Conservation (phyloP, 495 filamentous ascomycete genomes). For the Sporormia fimetaria region DNA sequence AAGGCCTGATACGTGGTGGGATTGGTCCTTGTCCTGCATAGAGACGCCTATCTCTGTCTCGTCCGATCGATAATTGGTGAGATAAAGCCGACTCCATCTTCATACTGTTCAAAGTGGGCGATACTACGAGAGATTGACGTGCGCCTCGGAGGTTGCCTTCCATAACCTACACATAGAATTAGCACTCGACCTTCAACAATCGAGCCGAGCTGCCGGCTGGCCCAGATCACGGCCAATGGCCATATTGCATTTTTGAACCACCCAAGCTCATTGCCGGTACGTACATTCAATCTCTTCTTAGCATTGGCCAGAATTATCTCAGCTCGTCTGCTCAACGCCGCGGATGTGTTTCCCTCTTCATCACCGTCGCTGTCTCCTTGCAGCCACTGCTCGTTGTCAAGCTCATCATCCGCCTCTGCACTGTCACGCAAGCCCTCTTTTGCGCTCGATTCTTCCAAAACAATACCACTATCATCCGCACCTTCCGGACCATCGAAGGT, state of each 20-base stretch:
- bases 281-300: constrained; percentile 74
- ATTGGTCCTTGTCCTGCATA: constrained; percentile 22
- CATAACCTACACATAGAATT: constrained; percentile 61
- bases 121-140: constrained; percentile 49
- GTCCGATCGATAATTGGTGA: constrained; percentile 16
- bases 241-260: too few species aligned
- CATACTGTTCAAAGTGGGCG: constrained; percentile 18
- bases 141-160: constrained; percentile 78
- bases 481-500: constrained; percentile 17
- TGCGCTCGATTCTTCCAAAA: constrained; percentile 18
- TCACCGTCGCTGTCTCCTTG: constrained; percentile 22
- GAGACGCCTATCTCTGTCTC: constrained; percentile 17
- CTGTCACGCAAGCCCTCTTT: constrained; percentile 16
- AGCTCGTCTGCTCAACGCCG: constrained; percentile 66
- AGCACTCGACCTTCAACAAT: too few species aligned
- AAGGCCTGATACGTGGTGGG: constrained; percentile 8
- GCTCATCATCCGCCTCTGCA: constrained; percentile 19
- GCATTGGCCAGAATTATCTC: constrained; percentile 85
- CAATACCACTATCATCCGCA: constrained; percentile 24
- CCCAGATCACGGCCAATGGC: too few species aligned
- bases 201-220: too few species aligned
- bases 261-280: constrained; percentile 26
- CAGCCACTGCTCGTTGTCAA: constrained; percentile 25
- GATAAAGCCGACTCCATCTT: constrained; percentile 19
- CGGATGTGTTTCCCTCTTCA: constrained; percentile 51